Conservation (phyloP, 768 basidiomycete genomes). For the Mycena epipterygia region DNA sequence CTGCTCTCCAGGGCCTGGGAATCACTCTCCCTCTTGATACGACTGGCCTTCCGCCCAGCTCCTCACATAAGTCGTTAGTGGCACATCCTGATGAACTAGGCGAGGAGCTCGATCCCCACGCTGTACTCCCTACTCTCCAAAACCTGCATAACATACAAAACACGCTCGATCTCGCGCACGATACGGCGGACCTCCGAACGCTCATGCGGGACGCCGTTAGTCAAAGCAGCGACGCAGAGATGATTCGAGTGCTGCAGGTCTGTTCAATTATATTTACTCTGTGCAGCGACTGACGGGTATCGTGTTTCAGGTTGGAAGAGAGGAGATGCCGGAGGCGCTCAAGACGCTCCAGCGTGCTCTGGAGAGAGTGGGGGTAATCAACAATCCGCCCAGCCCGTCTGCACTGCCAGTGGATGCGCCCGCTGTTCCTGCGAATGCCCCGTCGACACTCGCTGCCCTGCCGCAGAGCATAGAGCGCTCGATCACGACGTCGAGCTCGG, state of each 20-base stretch:
- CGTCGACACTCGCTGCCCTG: conserved; percentile 9
- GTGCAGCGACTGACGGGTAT: not conserved
- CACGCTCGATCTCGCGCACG: conserved; percentile 55
- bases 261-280: conserved; percentile 15
- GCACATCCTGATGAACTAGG: conserved; percentile 11
- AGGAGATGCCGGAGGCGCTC: conserved; percentile 69
- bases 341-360: conserved; percentile 67
- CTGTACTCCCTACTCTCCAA: conserved; percentile 35
- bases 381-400: conserved; percentile 28
- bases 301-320: conserved; percentile 51
- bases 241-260: conserved; percentile 60
- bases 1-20: conserved; percentile 31
- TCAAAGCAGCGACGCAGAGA: conserved; percentile 56
- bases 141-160: conserved; percentile 42
- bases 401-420: conserved; percentile 5
- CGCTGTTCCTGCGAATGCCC: not conserved
- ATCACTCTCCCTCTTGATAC: conserved; percentile 25
- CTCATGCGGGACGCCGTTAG: conserved; percentile 57
- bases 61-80: conserved; percentile 32
- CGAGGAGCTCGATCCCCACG: conserved; percentile 20
- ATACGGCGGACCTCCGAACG: conserved; percentile 40
- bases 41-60: conserved; percentile 35
- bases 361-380: conserved; percentile 40
- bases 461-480: conserved; percentile 36
- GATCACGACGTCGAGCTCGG: conserved; percentile 35